Percentiles rank a stretch among this genome's conserved stretches.
Evolutionary conservation across 208 protist species (phyloP).

Genomic region (Crithidia fasciculata): DNA sequence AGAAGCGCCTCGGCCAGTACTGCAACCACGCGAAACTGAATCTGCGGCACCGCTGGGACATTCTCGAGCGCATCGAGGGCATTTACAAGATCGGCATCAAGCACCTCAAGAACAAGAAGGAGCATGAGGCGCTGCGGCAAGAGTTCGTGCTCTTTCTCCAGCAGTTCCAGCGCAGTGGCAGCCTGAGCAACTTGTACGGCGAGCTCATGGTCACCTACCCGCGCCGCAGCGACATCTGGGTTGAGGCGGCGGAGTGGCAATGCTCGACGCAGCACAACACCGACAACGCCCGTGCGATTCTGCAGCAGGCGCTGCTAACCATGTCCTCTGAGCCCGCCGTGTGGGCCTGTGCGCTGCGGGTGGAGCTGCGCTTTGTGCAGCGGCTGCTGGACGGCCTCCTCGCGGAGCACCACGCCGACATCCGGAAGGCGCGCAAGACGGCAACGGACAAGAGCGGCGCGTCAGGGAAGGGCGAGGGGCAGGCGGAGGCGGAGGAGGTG

Average conservation of each 20-base stretch:
- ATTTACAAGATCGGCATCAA: constrained; percentile 86
- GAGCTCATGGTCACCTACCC: constrained; percentile 76
- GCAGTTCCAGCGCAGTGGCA: constrained; percentile 53
- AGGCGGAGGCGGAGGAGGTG: background rate
- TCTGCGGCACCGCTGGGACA: constrained; percentile 79
- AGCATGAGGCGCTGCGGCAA: constrained; percentile 59
- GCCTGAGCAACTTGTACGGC: constrained; percentile 77
- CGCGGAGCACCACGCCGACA: constrained; percentile 39
- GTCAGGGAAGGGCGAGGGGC: background rate
- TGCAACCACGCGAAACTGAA: constrained; percentile 71
- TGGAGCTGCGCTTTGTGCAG: constrained; percentile 78
- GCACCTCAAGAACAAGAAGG: constrained; percentile 57
- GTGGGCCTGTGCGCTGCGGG: constrained; percentile 69
- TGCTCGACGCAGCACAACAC: constrained; percentile 59
- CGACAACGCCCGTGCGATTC: constrained; percentile 75
- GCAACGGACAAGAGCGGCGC: background rate
- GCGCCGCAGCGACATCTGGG: constrained; percentile 70
- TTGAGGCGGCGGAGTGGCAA: constrained; percentile 82
- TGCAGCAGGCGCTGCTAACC: constrained; percentile 81
- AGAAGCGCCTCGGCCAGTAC: constrained; percentile 67
- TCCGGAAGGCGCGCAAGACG: constrained; percentile 28
- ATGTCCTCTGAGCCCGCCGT: constrained; percentile 56
- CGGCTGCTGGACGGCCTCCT: constrained; percentile 59
- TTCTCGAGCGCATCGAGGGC: constrained; percentile 81
- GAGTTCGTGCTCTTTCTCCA: constrained; percentile 77